A percentile compares a stretch with the other conserved stretches of the same genome.
Conservation (phyloP, 2,329 filamentous ascomycete genomes). For the Fusarium penzigii region DNA sequence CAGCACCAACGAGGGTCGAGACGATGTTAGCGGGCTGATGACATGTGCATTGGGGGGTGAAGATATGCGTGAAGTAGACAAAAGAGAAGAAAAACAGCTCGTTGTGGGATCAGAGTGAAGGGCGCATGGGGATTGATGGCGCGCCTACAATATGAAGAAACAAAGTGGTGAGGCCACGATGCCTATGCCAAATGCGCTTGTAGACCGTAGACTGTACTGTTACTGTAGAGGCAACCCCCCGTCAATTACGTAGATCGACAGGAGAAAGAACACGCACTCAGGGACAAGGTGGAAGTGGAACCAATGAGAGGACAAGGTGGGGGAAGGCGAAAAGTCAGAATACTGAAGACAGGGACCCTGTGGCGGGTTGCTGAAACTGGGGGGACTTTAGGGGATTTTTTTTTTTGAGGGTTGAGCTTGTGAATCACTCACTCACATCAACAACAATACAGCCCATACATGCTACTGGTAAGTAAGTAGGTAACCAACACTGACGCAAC, state of each 20-base stretch:
- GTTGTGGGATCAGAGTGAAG: not conserved
- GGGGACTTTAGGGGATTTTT: not conserved
- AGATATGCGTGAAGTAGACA: not conserved
- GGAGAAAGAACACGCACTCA: slow-evolving; percentile 4
- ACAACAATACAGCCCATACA: too few relatives aligned
- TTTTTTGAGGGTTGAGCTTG: not conserved
- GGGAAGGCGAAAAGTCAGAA: not conserved
- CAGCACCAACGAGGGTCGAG: slow-evolving; percentile 8
- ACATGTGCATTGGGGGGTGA: slow-evolving; percentile 3
- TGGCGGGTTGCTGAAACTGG: not conserved
- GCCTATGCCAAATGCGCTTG: not conserved
- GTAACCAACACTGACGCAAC: too few relatives aligned
- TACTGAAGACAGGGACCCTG: not conserved
- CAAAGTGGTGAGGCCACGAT: not conserved
- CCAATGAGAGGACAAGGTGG: slow-evolving; percentile 1
- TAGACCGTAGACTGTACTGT: too few relatives aligned
- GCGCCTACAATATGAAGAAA: not conserved
- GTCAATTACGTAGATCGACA: slow-evolving; percentile 25
- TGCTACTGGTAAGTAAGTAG: too few relatives aligned
- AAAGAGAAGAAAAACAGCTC: not conserved
- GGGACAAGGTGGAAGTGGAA: slow-evolving; percentile 3
- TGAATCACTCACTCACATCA: too few relatives aligned
- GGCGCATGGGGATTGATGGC: not conserved
- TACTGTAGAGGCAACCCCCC: too few relatives aligned
- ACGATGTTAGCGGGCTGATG: not conserved